These are phyloP conservation scores for Starmerella sirachaensis DNA, from an alignment of 805 yeast genomes.

Conservation along the genomic window DNA sequence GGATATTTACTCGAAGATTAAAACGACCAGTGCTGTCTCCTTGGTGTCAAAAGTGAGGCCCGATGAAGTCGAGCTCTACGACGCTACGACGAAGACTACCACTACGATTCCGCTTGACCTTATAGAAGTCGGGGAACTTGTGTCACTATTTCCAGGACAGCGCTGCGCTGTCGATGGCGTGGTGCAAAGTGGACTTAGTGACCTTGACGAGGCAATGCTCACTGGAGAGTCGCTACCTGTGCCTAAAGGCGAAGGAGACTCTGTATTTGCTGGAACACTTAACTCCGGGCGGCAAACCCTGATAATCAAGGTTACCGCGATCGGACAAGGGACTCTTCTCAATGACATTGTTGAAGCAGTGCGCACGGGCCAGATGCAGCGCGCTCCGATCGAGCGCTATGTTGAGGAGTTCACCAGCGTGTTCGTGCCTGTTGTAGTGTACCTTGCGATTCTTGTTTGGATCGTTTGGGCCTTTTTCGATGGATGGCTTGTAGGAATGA, in stretches of 20 bases:
- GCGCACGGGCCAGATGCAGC: conserved; percentile 57
- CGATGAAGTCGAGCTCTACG: conserved; percentile 28
- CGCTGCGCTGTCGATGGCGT: conserved; percentile 66
- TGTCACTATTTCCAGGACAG: conserved; percentile 33
- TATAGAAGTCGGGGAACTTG: conserved; percentile 80
- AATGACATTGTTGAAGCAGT: conserved; percentile 62
- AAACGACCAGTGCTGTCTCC: conserved; percentile 54
- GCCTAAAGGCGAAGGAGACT: conserved; percentile 46
- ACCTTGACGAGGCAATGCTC: conserved; percentile 77
- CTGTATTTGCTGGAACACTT: conserved; percentile 60
- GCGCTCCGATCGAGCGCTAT: conserved; percentile 60
- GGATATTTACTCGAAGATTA: conserved; percentile 53
- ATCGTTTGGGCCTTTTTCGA: no score
- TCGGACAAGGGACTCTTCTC: conserved; percentile 52
- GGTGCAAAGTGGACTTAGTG: conserved; percentile 55
- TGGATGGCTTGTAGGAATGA: conserved; percentile 47
- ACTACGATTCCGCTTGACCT: conserved; percentile 25
- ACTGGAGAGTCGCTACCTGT: conserved; percentile 75
- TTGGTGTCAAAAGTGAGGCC: conserved; percentile 43
- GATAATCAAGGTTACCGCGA: conserved; percentile 43
- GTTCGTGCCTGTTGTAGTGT: conserved; percentile 59
- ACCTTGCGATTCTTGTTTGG: conserved; percentile 54
- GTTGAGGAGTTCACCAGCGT: conserved; percentile 60
- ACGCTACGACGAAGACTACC: not conserved
- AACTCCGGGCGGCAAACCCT: conserved; percentile 48